Base-by-base conservation (phyloP, 768 basidiomycete genomes). In the Mycena vitilis region DNA sequence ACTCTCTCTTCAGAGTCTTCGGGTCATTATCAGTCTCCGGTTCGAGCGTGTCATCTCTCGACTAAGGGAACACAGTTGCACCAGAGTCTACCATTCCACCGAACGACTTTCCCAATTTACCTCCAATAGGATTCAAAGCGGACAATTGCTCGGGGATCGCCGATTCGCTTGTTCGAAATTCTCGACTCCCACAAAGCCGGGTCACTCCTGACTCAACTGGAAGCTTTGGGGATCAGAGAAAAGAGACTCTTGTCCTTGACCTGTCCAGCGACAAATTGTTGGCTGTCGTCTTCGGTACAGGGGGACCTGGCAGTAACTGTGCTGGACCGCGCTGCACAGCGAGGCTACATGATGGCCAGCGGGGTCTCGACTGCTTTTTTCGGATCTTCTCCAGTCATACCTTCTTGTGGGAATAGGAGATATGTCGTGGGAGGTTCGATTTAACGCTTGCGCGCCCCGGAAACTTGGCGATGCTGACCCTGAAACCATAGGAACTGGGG, bases 401-500 rank as follows among this genome's bases (percentile, higher is more conserved):
- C 44, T 59, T 59, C 58, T n/a, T 59, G 58, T 59, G 58, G 45
- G 58, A 59, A 54, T n/a, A 36, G 9, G 18, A 18, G 45, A 22
- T 44, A 42, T 23, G 30, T 48, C 20, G 45, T 59, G 58, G n/a
- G 57, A 59, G 57, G 30, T 23, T 34, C 8, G 16, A 30, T 9
- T 4, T 25, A 30, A 30, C 30, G 30, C 30, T 30, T 30, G 30
- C 30, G 30, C 30, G 30, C 30, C 30, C 30, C 20, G 13, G 51
- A 34, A 15, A 34, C 51, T 40, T 11, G 40, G 42, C 25, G 20
- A n/a, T 23, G 49, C 60, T 51, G 22, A 52, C 60, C 36, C 37
- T 25, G 48, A 23, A 52, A 52, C 49, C 60, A 51, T 51, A 61
- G 60, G 20, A 51, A 52, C 49, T 60, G 23, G 4, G 13, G 22